Conservation (phyloP, 2,329 filamentous ascomycete genomes). For the Aspergillus fijiensis region DNA sequence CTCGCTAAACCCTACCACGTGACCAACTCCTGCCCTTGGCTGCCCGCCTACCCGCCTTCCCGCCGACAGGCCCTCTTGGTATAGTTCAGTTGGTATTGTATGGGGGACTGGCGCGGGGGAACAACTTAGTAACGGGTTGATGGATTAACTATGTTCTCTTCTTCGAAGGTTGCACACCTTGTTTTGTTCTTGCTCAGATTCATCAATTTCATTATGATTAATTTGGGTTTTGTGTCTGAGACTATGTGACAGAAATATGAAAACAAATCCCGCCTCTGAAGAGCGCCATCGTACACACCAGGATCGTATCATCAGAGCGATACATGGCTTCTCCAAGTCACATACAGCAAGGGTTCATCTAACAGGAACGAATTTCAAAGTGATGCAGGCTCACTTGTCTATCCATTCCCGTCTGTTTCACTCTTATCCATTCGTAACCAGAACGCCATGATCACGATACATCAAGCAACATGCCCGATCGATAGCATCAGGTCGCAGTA, state of each 20-base stretch:
- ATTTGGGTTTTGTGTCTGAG: not conserved
- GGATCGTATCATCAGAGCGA: not conserved
- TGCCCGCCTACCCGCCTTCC: not conserved
- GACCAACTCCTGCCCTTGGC: conserved; percentile 41
- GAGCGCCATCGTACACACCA: not conserved
- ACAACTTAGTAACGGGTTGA: not conserved
- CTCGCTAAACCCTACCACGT: conserved; percentile 49
- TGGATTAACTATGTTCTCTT: not conserved
- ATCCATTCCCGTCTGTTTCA: not conserved
- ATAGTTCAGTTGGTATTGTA: not conserved
- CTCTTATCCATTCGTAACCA: not conserved
- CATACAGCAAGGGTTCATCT: not conserved
- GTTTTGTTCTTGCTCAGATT: not conserved
- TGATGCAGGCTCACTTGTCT: not conserved
- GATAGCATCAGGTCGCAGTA: not conserved
- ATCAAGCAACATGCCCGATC: not conserved
- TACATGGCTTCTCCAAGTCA: not conserved
- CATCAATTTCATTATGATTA: not conserved
- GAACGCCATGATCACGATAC: not conserved
- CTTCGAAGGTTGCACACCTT: not conserved
- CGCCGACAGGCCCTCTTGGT: too few species aligned
- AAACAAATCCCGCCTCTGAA: not conserved
- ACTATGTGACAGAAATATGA: not conserved
- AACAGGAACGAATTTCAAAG: not conserved
- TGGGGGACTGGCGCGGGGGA: not conserved